Percentiles rank a stretch among this genome's conserved stretches.
These are phyloP conservation scores for Colletotrichum gigasporum DNA, from an alignment of 2,329 filamentous ascomycete genomes.

Conservation along the genomic window DNA sequence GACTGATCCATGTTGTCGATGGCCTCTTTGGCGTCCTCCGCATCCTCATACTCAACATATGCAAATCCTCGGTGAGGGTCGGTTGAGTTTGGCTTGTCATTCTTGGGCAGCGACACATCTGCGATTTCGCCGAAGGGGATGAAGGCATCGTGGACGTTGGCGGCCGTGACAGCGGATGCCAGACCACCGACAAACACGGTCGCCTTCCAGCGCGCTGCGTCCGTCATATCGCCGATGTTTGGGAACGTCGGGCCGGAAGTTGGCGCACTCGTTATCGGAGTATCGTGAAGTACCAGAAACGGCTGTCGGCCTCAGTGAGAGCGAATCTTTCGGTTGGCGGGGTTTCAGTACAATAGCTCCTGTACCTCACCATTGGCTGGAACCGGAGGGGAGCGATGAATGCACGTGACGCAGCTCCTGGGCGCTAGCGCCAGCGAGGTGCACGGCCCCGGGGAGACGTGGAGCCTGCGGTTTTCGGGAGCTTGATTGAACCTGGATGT, in stretches of 20 bases:
- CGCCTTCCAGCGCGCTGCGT: constrained; percentile 84
- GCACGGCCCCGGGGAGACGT: constrained; percentile 25
- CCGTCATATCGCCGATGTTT: constrained; percentile 76
- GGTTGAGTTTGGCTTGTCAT: constrained; percentile 80
- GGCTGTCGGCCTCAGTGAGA: not conserved
- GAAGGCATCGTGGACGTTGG: constrained; percentile 88
- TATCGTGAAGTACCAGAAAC: not conserved
- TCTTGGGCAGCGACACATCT: constrained; percentile 89
- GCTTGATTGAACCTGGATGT: constrained; percentile 29
- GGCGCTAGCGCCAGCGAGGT: not conserved
- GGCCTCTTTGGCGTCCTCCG: constrained; percentile 88
- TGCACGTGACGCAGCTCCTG: constrained; percentile 26
- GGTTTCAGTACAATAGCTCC: constrained; percentile 18
- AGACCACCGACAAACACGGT: constrained; percentile 94
- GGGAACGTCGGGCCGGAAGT: too few species aligned
- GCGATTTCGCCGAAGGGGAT: constrained; percentile 96
- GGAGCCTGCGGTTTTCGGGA: constrained; percentile 3
- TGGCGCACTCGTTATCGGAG: not conserved
- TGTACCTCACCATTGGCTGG: constrained; percentile 19
- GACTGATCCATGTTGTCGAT: constrained; percentile 99
- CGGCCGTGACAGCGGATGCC: constrained; percentile 77
- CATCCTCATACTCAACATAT: constrained; percentile 92
- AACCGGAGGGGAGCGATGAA: not conserved
- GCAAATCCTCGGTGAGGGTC: constrained; percentile 92
- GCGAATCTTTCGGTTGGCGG: constrained; percentile 26